Evolutionary conservation across 192 early-diverging fungal genomes (phyloP), one percentile per base, ranked within the genome.

Genomic region (Jimgerdemannia lactiflua): DNA sequence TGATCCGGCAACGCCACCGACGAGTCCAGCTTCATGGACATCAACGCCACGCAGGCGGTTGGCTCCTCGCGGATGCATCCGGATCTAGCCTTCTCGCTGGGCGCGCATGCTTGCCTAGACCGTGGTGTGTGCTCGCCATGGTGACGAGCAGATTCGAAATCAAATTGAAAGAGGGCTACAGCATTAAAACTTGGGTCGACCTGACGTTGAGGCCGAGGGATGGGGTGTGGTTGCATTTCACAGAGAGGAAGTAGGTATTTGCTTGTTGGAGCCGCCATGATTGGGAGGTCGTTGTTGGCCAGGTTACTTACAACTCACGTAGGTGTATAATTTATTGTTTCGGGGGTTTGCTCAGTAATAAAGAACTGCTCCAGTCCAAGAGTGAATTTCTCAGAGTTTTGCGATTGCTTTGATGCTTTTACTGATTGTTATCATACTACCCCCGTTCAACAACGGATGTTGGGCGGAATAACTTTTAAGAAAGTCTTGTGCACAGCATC

Each of bases 211-310:
- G 76, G 41, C 80, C 80, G 11, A 66, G 70, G 10, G n/a, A 78
- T 69, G 80, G 80, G 39, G 80, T 82, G 17, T 76, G 71, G 71
- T 65, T 75, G 14, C 40, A 82, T 20, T 82, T 82, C 43, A 14
- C 70, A 7, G 64, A 63, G 65, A 65, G 80, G 49, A 59, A 14
- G 14, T 59, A 59, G 14, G 49, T 0, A 1, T 29, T 29, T 1
- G 1, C 29, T 29, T 29, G 29, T 29, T 29, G 29, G 29, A 29
- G n/a, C n/a, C n/a, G n/a, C n/a, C n/a, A n/a, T n/a, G n/a, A n/a
- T n/a, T n/a, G n/a, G n/a, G n/a, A n/a, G n/a, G n/a, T n/a, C n/a
- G n/a, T n/a, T n/a, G n/a, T n/a, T n/a, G n/a, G n/a, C n/a, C n/a
- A n/a, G n/a, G n/a, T n/a, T n/a, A n/a, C n/a, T n/a, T n/a, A n/a